These are phyloP conservation scores for Camelina hispida DNA, from an alignment of 345 rosid genomes.

Conservation along the genomic window DNA sequence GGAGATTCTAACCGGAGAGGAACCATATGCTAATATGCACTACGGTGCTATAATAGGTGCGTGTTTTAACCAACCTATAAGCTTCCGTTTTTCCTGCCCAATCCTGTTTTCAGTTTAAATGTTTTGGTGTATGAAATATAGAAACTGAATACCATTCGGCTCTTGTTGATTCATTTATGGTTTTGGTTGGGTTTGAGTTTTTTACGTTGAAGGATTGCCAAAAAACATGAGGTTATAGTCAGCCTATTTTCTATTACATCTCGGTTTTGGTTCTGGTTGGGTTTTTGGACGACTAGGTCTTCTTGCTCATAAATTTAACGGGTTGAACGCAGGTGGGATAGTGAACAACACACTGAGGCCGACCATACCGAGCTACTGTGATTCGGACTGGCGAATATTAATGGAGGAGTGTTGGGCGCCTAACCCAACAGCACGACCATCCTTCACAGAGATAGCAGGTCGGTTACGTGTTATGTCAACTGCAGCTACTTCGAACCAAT, in stretches of 20 bases:
- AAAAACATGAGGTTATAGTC: neutral
- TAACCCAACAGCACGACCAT: constrained; percentile 66
- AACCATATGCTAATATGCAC: constrained; percentile 89
- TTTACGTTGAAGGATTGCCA: neutral
- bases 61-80: constrained; percentile 6
- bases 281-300: neutral
- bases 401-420: constrained; percentile 94
- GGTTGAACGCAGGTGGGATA: constrained; percentile 69
- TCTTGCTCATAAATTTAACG: neutral
- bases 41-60: constrained; percentile 85
- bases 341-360: constrained; percentile 85
- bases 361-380: constrained; percentile 69
- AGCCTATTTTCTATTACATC: neutral
- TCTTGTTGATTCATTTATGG: neutral
- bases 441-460: constrained; percentile 77
- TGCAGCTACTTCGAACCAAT: constrained; percentile 64
- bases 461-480: constrained; percentile 67
- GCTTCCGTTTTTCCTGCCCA: neutral
- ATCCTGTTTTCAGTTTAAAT: neutral
- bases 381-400: constrained; percentile 69
- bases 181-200: constrained; percentile 20
- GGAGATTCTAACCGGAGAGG: constrained; percentile 92
- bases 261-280: constrained; percentile 1
- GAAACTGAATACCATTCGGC: neutral
- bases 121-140: neutral